These are phyloP conservation scores for Mortierella sp. DNA, from an alignment of 371 early-diverging fungal genomes.

Conservation along the genomic window DNA sequence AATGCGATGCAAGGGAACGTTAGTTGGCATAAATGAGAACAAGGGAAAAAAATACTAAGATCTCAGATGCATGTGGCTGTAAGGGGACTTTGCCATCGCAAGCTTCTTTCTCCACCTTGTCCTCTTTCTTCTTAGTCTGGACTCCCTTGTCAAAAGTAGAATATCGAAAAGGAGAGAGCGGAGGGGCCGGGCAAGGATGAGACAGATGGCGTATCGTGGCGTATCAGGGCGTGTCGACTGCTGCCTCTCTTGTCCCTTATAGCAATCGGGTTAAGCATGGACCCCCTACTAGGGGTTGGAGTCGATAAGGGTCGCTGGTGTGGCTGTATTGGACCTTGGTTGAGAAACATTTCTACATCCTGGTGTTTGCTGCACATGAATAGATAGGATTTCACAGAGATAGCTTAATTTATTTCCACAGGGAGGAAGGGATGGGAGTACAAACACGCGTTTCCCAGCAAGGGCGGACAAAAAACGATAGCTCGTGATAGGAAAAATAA, in stretches of 20 bases:
- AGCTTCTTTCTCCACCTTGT: background rate
- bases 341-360: background rate
- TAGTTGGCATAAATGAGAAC: background rate
- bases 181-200: background rate
- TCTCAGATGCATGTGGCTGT: background rate
- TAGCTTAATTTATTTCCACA: too few relatives aligned
- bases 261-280: background rate
- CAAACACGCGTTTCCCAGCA: conserved; percentile 39
- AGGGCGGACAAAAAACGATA: background rate
- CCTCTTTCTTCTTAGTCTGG: background rate
- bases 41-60: background rate
- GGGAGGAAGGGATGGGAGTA: background rate
- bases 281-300: background rate
- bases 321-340: too few relatives aligned
- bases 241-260: too few relatives aligned
- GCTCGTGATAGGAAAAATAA: background rate
- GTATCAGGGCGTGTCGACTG: conserved; percentile 1
- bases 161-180: background rate
- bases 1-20: background rate
- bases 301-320: background rate
- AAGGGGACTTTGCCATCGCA: background rate
- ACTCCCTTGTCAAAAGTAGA: background rate
- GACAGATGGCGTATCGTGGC: background rate
- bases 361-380: conserved; percentile 31
- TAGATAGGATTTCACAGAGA: conserved; percentile 22